Conservation (phyloP, 1,284 basidiomycete genomes). For the Polyporus tsugae region DNA sequence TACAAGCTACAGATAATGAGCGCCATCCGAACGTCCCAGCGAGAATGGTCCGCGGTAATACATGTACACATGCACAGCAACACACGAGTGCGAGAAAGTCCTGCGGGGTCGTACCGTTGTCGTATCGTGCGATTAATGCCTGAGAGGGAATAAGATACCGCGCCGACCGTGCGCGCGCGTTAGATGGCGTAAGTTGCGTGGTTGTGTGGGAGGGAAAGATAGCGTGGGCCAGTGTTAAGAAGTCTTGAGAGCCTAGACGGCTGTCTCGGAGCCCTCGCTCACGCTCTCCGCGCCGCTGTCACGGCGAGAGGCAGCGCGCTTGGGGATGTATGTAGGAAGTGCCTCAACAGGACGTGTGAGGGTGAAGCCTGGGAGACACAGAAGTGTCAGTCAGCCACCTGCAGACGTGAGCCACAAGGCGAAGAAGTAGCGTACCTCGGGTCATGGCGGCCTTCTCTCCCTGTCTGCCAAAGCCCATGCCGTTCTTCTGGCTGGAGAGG, state of each 20-base stretch:
- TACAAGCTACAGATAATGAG: slow-evolving; percentile 30
- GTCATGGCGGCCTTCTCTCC: slow-evolving; percentile 80
- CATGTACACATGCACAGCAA: slow-evolving; percentile 18
- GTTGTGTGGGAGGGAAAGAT: neutral
- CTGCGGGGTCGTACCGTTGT: slow-evolving; percentile 26
- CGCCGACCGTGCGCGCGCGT: slow-evolving; percentile 7
- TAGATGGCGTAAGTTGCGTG: neutral
- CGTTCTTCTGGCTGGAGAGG: slow-evolving; percentile 47
- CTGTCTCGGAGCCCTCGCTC: slow-evolving; percentile 27
- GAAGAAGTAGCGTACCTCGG: slow-evolving; percentile 50
- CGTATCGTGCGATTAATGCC: slow-evolving; percentile 20
- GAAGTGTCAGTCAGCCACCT: neutral
- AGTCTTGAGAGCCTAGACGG: slow-evolving; percentile 19
- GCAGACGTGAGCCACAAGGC: neutral
- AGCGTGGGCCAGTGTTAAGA: neutral
- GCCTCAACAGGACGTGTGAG: slow-evolving; percentile 65
- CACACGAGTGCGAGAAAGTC: slow-evolving; percentile 22
- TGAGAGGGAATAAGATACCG: neutral
- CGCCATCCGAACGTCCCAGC: slow-evolving; percentile 5
- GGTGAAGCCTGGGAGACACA: slow-evolving; percentile 48
- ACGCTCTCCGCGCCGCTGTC: slow-evolving; percentile 24
- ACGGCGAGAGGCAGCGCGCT: slow-evolving; percentile 24
- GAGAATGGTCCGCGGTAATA: slow-evolving; percentile 19
- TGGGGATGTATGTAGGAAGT: slow-evolving; percentile 59
- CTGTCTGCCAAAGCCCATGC: slow-evolving; percentile 76